Evolutionary conservation across 1,284 basidiomycete species (phyloP), one percentile per base, ranked within the genome.

Genomic region (Xanthoconium separans): DNA sequence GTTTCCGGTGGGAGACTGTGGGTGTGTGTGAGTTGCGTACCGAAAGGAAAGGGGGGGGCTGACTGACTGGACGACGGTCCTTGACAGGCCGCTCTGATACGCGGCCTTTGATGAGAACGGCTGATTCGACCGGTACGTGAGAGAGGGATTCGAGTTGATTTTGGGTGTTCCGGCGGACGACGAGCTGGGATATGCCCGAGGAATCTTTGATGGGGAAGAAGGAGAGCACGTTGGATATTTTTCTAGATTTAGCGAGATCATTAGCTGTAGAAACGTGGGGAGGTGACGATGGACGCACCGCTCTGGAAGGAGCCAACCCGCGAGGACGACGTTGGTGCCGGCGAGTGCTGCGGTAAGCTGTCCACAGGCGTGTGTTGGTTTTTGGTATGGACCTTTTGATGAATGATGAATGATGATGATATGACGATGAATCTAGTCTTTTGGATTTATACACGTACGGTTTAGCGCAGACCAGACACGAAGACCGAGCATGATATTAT

Each of bases 171-270:
- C 78, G 76, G 60, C 81, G 73, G 57, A 85, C 81, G 59, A 93
- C 79, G 53, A 97, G 85, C 72, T 97, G 95, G 0, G 86, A 82
- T 0, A 79, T 82, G 43, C 90, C 89, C 56, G 80, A 80, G 45
- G 84, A 77, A 69, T 95, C 92, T 62, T 85, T 88, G 61, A 97
- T 78, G 22, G 86, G 87, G 72, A 87, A 84, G 75, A 94, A 93
- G 48, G 88, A 87, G 65, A 92, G 67, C 61, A 71, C 75, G 72
- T 80, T 85, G 72, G 75, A 79, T 15, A 85, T 78, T 71, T 87
- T 87, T 45, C 88, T 91, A 73, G 62, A 70, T 63, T 58, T 33
- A 15, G 70, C 55, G 64, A 62, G 37, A 30, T 34, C 73, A 65
- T 65, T 53, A 58, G 59, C 41, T 48, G 58, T 16, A 34, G 6